Percentiles rank a stretch among this genome's conserved stretches.
These are phyloP conservation scores for Ilex paraguariensis DNA, from an alignment of 305 asterid species.

Conservation along the genomic window DNA sequence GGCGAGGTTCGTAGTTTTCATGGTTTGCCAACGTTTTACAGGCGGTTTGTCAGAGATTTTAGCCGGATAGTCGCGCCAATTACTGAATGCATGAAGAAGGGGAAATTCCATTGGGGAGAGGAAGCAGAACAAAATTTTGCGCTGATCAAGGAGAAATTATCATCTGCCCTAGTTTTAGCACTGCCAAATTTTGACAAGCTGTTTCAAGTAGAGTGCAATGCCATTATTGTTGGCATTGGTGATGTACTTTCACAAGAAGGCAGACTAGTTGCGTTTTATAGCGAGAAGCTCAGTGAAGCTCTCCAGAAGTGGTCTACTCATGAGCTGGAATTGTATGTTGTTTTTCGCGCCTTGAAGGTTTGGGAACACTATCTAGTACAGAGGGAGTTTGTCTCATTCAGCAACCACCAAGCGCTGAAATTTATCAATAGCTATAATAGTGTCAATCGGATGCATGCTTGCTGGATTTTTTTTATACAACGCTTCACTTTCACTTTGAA, in stretches of 20 bases:
- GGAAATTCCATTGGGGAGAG: not conserved
- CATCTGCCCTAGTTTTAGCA: not conserved
- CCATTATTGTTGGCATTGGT: not conserved
- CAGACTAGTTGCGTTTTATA: not conserved
- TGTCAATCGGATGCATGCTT: not conserved
- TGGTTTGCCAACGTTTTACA: not conserved
- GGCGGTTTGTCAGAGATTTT: not conserved
- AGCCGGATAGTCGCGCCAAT: not conserved
- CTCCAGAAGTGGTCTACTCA: not conserved
- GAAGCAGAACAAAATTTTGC: not conserved
- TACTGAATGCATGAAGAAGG: not conserved
- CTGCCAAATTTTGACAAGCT: not conserved
- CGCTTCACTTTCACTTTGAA: no score
- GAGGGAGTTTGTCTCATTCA: not conserved
- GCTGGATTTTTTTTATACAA: not conserved
- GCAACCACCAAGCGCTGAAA: not conserved
- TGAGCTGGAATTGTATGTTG: not conserved
- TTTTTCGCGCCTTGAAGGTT: not conserved
- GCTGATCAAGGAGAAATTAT: not conserved
- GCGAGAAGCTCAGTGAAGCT: not conserved
- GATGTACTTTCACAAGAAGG: not conserved
- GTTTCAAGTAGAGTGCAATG: no score
- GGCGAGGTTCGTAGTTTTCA: slow-evolving; percentile 1
- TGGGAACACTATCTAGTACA: not conserved
- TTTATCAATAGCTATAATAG: not conserved